Conservation (phyloP, 2,329 filamentous ascomycete genomes). For the Aspergillus candidus region DNA sequence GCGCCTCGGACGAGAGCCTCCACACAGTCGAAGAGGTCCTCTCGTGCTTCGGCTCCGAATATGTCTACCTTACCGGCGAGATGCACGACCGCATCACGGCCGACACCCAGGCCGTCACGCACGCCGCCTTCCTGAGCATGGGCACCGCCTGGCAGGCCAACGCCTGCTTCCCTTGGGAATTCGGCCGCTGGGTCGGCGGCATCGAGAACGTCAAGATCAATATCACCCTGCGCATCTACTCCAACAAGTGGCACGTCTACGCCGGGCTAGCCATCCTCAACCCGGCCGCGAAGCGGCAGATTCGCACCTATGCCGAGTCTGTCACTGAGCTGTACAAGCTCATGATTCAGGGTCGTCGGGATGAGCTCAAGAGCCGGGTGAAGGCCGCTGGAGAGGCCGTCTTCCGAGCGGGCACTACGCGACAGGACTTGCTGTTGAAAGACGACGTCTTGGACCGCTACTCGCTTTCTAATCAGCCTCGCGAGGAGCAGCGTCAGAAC, state of each 20-base stretch:
- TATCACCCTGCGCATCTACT: conserved; percentile 92
- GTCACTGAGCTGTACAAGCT: conserved; percentile 95
- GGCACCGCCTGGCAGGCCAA: conserved; percentile 96
- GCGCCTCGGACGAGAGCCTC: conserved; percentile 70
- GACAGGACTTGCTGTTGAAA: conserved; percentile 62
- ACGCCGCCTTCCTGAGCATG: conserved; percentile 96
- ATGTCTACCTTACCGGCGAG: conserved; percentile 78
- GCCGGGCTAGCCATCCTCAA: conserved; percentile 95
- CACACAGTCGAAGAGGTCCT: conserved; percentile 74
- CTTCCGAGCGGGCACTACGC: conserved; percentile 49
- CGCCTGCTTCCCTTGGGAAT: conserved; percentile 93
- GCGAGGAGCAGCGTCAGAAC: conserved; percentile 65
- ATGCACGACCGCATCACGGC: conserved; percentile 96
- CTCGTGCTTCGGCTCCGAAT: conserved; percentile 74
- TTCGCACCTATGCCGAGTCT: conserved; percentile 84
- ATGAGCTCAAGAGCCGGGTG: conserved; percentile 68
- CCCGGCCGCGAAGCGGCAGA: conserved; percentile 84
- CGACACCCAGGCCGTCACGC: conserved; percentile 95
- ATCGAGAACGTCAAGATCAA: conserved; percentile 99
- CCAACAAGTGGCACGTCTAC: conserved; percentile 99
- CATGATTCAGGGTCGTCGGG: conserved; percentile 79
- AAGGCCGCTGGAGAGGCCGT: conserved; percentile 72
- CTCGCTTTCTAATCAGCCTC: conserved; percentile 65
- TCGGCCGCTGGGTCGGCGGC: conserved; percentile 88
- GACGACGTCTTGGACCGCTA: conserved; percentile 85